A percentile compares a stretch with the other conserved stretches of the same genome.
phyloP scores from a whole-genome alignment of 805 yeast genomes.

The Saturnispora quitensis region DNA sequence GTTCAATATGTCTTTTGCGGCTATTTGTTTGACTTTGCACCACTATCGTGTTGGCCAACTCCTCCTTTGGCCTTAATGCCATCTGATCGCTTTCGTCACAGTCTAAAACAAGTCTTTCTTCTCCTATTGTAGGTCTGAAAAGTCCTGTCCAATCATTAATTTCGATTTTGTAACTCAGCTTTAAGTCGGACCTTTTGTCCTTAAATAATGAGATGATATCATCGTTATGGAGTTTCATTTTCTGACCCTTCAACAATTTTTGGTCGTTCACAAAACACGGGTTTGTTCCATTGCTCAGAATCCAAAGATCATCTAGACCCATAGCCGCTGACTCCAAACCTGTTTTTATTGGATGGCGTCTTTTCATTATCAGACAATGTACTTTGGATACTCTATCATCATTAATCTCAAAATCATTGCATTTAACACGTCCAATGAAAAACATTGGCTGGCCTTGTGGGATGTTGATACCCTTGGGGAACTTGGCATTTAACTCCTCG shows the following conservation, averaged over 20 bases:
- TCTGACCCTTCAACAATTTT: conserved; percentile 52
- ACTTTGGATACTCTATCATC: conserved; percentile 77
- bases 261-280: conserved; percentile 62
- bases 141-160: conserved; percentile 57
- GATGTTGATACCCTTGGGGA: conserved; percentile 39
- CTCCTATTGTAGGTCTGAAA: neutral
- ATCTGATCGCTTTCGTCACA: conserved; percentile 7
- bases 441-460: conserved; percentile 60
- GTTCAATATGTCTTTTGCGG: conserved; percentile 5
- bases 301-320: conserved; percentile 66
- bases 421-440: conserved; percentile 64
- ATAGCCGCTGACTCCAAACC: conserved; percentile 48
- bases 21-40: neutral
- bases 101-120: neutral
- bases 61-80: conserved; percentile 7
- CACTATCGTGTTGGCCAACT: conserved; percentile 3
- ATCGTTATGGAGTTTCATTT: conserved; percentile 50
- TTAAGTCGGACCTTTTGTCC: conserved; percentile 45
- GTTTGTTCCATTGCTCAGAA: conserved; percentile 72
- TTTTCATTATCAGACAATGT: conserved; percentile 63
- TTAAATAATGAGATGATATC: conserved; percentile 60
- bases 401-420: conserved; percentile 49
- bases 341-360: conserved; percentile 45
- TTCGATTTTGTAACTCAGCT: conserved; percentile 43
- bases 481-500: neutral